Evolutionary conservation across 2,329 filamentous ascomycete species (phyloP), one percentile per base, ranked within the genome.

Genomic region (Cladorrhinum sp.): DNA sequence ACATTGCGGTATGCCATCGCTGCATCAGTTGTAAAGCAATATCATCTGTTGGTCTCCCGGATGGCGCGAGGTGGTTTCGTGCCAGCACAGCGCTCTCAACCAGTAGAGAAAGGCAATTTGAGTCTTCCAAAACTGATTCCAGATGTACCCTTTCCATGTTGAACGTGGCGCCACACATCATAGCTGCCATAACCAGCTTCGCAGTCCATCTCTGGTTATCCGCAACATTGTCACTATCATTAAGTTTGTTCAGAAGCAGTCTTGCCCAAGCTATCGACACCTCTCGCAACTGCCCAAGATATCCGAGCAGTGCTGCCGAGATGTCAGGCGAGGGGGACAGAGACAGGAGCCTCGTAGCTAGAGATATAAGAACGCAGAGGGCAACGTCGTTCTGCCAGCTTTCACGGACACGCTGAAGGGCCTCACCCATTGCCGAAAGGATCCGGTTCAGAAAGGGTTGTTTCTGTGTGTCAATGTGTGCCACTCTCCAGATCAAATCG

Each of bases 331-430:
- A 66, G 2, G 51, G 13, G 0, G 75, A 71, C 1, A 84, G 58
- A 0, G 78, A 78, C 2, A 83, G 64, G 0, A 83, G 29, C 10
- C 80, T 72, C n/a, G 73, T 67, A 1, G 75, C 65, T 2, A 86
- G 64, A 2, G 70, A 65, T 0, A 78, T 69, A 10, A 82, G 76
- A 0, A 67, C 70, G 3, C 74, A 69, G 2, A 81, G 64, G 0
- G 77, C 75, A 29, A 73, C 63, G 13, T 73, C 75, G 1, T 77
- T 78, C 60, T 83, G 74, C 82, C 82, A 85, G 57, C 83, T 85
- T n/a, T 74, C 72, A 59, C 78, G 69, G 8, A 82, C 73, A 0
- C 72, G 72, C 0, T 57, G 55, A 1, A 77, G 58, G 0, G 72
- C 70, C 0, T 70, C 62, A 0, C 67, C 9, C 1, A 84, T 60